Evolutionary conservation across 2,329 filamentous ascomycete species (phyloP).

Genomic region (Cladosporium austrohemisphaericum): DNA sequence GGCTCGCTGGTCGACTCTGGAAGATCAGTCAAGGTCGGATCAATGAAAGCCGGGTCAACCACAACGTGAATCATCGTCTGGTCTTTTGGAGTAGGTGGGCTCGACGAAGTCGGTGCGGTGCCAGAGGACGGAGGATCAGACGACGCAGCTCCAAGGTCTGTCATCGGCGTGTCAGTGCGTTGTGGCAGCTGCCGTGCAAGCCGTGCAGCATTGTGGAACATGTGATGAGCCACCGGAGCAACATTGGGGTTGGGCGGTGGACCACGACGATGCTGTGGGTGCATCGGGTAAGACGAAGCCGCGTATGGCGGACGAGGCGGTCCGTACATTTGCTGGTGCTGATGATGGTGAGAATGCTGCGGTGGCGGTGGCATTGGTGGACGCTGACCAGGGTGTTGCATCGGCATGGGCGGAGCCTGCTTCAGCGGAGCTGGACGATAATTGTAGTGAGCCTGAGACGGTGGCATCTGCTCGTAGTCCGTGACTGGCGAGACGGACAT

Average conservation of each 20-base stretch:
- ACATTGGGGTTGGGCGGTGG: constrained; percentile 24
- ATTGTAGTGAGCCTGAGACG: constrained; percentile 21
- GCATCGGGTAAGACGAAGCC: constrained; percentile 6
- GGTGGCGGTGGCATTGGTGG: constrained; percentile 14
- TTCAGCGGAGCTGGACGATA: constrained; percentile 27
- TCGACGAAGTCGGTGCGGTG: constrained; percentile 36
- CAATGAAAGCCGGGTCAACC: constrained; percentile 34
- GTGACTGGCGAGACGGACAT: constrained; percentile 25
- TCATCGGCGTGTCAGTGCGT: constrained; percentile 34
- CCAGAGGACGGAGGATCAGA: constrained; percentile 42
- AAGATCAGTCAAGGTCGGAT: constrained; percentile 32
- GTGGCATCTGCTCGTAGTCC: constrained; percentile 22
- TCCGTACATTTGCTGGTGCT: constrained; percentile 21
- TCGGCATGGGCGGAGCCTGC: constrained; percentile 19
- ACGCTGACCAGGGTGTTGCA: constrained; percentile 22
- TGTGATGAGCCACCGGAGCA: constrained; percentile 29
- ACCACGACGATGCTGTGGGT: constrained; percentile 21
- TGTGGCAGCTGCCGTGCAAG: constrained; percentile 31
- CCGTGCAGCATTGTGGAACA: constrained; percentile 34
- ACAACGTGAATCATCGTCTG: constrained; percentile 34
- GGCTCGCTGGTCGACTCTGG: constrained; percentile 35
- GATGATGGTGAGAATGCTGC: constrained; percentile 16
- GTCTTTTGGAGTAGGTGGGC: constrained; percentile 41
- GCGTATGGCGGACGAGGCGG: constrained; percentile 15
- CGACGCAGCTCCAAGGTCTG: constrained; percentile 39